Percentiles rank a stretch among this genome's conserved stretches.
phyloP scores from a whole-genome alignment of 2,329 filamentous ascomycete genomes.

The Penicillium sp. region DNA sequence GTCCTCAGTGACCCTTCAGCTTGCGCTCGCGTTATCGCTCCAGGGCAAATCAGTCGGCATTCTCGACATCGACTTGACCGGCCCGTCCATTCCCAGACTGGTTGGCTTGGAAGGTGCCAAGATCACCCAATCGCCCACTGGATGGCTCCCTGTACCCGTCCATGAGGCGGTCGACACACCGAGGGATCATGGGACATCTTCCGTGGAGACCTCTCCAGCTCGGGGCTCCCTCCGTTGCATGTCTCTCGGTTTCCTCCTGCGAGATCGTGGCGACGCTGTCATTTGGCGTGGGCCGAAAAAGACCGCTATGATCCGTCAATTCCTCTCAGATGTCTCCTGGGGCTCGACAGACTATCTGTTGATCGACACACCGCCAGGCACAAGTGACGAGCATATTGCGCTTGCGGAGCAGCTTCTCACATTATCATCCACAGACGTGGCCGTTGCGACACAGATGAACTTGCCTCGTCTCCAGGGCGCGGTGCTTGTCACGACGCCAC shows the following conservation, averaged over 20 bases:
- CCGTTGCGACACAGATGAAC: constrained; percentile 11
- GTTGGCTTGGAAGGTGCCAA: constrained; percentile 84
- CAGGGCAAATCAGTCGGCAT: constrained; percentile 87
- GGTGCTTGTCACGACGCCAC: constrained; percentile 91
- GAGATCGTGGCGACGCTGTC: constrained; percentile 77
- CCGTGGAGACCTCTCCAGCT: constrained; percentile 10
- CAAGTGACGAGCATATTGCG: constrained; percentile 94
- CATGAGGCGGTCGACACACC: constrained; percentile 51
- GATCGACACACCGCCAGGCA: constrained; percentile 93
- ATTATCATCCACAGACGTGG: constrained; percentile 28
- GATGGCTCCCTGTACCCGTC: constrained; percentile 85
- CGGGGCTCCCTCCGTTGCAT: constrained; percentile 59
- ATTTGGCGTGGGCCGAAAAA: constrained; percentile 99
- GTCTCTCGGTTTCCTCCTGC: constrained; percentile 86
- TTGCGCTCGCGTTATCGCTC: constrained; percentile 80
- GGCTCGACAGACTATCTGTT: constrained; percentile 79
- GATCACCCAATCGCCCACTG: constrained; percentile 83
- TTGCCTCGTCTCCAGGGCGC: constrained; percentile 70
- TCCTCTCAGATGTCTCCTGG: constrained; percentile 88
- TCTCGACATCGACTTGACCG: constrained; percentile 92
- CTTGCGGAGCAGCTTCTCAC: constrained; percentile 76
- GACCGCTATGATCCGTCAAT: constrained; percentile 97
- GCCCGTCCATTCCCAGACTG: constrained; percentile 91
- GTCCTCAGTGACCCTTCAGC: constrained; percentile 93
- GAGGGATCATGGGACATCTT: constrained; percentile 9